Evolutionary conservation across 495 filamentous ascomycete genomes (phyloP), one percentile per base, ranked within the genome.

Genomic region (Penicilliopsis zonata): DNA sequence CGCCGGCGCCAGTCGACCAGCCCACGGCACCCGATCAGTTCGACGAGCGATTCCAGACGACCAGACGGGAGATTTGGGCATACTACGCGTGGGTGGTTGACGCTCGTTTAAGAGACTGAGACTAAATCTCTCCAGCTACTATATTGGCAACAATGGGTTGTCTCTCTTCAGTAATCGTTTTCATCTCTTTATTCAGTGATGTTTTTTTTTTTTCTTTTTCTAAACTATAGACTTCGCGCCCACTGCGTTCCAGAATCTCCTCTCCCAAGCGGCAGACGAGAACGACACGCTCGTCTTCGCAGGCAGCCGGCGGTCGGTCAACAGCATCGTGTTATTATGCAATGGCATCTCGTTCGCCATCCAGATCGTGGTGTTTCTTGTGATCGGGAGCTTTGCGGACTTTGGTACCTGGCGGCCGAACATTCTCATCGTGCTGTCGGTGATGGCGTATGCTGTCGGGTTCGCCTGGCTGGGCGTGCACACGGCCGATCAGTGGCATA

Each of bases 401-500:
- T 79, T 76, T 41, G 74, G 74, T n/a, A 56, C 57, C 18, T 74
- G 72, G 55, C 48, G 73, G 15, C 70, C 73, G 3, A 74, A 70
- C 40, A 76, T 79, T 39, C 54, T 79, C 6, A 72, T 79, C 33
- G 60, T 49, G 4, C 53, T 74, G 17, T 75, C 70, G 0, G 42
- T 77, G 18, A 33, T 76, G 20, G 70, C 73, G 1, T 79, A 61
- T 38, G 74, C 47, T 8, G 67, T 78, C 37, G 72, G 73, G 5
- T 79, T 78, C 38, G 73, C 67, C 24, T 78, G 74, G 74, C 49
- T 79, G 15, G 74, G 72, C 20, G 69, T 78, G 2, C 72, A 77
- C 39, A 62, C 52, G 4, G 40, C 59, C 15, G 54, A 65, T 10
- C 55, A 72, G 49, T 78, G 72, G 73, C 50, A 66, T 30, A 49